Evolutionary conservation across 2,329 filamentous ascomycete species (phyloP), one percentile per base, ranked within the genome.

Genomic region (Cladobotryum mycophilum): DNA sequence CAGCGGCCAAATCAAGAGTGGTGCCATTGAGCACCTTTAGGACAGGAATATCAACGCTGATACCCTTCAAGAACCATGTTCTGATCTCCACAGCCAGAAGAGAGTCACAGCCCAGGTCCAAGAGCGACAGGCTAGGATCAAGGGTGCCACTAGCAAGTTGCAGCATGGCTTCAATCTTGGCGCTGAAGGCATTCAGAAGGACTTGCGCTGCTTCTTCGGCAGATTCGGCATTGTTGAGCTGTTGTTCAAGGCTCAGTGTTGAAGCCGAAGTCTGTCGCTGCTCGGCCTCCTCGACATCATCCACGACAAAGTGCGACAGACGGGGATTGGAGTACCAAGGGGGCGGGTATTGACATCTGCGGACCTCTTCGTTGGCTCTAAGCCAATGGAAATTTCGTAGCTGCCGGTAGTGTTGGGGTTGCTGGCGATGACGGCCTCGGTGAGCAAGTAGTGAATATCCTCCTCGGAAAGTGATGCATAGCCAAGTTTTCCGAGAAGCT

Each of bases 41-140:
- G 2, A 78, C 68, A 0, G 74, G 70, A 1, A 79, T 65, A 42
- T 78, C 70, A 0, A 70, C 59, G 0, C 70, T 53, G 0, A 77
- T 42, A 36, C 71, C 63, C 48, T 74, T 74, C n/a, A 70, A 37
- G 52, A 78, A 74, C 76, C 76, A 80, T 2, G 69, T 61, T 1
- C 75, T 70, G 2, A 72, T 69, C 64, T 63, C 61, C 3, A 64
- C 59, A 3, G 63, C 59, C 2, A 63, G 50, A 3, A 67, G 49
- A 0, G 60, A 61, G 42, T 66, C 64, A 18, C 63, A 49, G 5
- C 63, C 62, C 2, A 64, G 51, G 9, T 63, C 60, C 3, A 45
- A 9, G 7, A 47, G 14, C 36, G 40, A 25, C 20, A 44, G 20
- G n/a, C 44, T 15, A 20, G 47, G 14, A 40, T 52, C 48, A 3